A percentile compares a stretch with the other conserved stretches of the same genome.
These are phyloP conservation scores for Yamadazyma tumulicola DNA, from an alignment of 805 yeast genomes.

Conservation along the genomic window DNA sequence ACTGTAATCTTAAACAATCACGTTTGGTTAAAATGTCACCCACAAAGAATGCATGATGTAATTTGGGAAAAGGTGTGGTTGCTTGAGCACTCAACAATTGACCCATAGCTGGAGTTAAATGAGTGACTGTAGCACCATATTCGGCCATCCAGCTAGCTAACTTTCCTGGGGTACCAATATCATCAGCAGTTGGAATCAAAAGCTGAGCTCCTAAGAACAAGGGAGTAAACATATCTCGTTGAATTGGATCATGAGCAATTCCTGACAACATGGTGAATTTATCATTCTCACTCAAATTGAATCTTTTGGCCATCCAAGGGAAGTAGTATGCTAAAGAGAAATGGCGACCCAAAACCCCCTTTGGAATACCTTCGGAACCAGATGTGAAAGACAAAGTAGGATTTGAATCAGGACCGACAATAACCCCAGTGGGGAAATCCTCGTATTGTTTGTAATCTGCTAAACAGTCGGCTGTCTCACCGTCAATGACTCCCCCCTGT, in stretches of 20 bases:
- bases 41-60: conserved; percentile 96
- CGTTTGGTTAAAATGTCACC: conserved; percentile 97
- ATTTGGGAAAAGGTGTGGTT: conserved; percentile 71
- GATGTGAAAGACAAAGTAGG: conserved; percentile 96
- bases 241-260: conserved; percentile 98
- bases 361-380: conserved; percentile 97
- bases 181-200: conserved; percentile 92
- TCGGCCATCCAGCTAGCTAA: conserved; percentile 96
- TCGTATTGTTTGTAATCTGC: conserved; percentile 42
- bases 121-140: conserved; percentile 92
- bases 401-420: conserved; percentile 96
- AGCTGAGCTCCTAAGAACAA: conserved; percentile 91
- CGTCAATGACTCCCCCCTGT: conserved; percentile 49
- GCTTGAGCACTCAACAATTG: conserved; percentile 96
- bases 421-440: conserved; percentile 72
- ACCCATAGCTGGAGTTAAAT: conserved; percentile 99
- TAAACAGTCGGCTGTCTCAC: conserved; percentile 45
- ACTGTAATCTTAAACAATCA: conserved; percentile 90
- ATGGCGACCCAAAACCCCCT: conserved; percentile 98
- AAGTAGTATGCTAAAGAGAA: conserved; percentile 95
- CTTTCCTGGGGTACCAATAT: conserved; percentile 97
- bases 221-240: conserved; percentile 98
- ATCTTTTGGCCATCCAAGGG: conserved; percentile 96
- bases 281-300: conserved; percentile 73
- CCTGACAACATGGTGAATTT: conserved; percentile 97